These are phyloP conservation scores for Mollisia scopiformis DNA, from an alignment of 2,329 filamentous ascomycete genomes.

Conservation along the genomic window DNA sequence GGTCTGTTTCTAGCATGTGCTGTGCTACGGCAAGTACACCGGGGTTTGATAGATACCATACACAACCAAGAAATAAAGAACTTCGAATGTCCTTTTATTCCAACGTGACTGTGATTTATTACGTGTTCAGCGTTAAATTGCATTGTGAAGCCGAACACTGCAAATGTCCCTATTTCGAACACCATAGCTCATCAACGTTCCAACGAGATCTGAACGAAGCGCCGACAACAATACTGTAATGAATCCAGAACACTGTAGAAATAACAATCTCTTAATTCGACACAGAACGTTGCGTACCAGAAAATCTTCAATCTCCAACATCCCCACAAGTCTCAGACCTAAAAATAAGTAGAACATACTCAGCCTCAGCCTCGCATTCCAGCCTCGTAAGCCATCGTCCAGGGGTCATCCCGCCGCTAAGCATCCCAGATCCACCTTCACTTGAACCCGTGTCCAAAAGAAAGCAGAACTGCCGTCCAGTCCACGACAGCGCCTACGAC, in stretches of 20 bases:
- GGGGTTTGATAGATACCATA: not conserved
- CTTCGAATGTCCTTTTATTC: no score
- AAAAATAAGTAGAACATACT: not conserved
- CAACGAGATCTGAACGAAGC: no score
- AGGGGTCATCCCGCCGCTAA: not conserved
- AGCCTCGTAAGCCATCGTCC: not conserved
- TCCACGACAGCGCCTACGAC: not conserved
- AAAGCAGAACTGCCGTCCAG: not conserved
- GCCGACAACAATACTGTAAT: no score
- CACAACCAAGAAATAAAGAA: not conserved
- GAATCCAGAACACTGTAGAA: not conserved
- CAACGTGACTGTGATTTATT: not conserved
- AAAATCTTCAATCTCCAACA: no score
- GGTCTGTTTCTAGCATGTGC: constrained; percentile 3
- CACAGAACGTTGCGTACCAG: no score
- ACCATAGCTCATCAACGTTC: no score
- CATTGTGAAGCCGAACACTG: no score
- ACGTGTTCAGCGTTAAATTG: no score
- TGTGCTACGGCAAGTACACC: constrained; percentile 7
- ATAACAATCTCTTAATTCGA: not conserved
- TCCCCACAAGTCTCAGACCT: not conserved
- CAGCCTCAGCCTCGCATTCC: not conserved
- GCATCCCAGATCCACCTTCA: not conserved
- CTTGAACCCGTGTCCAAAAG: not conserved
- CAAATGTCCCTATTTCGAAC: no score